Percentiles rank a stretch among this genome's conserved stretches.
Evolutionary conservation across 1,284 basidiomycete genomes (phyloP).

Genomic region (Thelephora terrestris): DNA sequence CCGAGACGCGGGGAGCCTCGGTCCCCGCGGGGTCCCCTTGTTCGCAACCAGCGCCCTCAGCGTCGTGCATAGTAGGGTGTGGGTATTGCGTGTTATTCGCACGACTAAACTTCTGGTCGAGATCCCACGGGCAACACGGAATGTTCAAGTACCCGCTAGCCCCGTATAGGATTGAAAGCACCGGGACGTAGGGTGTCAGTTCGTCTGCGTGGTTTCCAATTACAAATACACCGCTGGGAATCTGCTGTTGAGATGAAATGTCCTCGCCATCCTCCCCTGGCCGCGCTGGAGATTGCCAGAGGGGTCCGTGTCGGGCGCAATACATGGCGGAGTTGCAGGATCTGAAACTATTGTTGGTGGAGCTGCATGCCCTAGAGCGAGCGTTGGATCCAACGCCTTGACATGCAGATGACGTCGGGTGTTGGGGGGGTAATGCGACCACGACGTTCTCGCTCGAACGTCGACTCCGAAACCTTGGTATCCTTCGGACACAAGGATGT

Average conservation of each 20-base stretch:
- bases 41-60: conserved; percentile 1
- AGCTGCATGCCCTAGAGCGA: neutral
- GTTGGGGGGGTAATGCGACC: conserved; percentile 59
- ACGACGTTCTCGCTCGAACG: conserved; percentile 58
- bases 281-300: neutral
- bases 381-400: conserved; percentile 55
- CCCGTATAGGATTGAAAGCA: conserved; percentile 50
- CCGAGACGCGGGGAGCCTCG: too few species aligned
- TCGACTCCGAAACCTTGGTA: conserved; percentile 82
- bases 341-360: neutral
- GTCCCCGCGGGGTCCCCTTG: conserved; percentile 24
- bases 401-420: conserved; percentile 55
- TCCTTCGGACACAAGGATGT: conserved; percentile 78
- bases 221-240: conserved; percentile 53
- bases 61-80: conserved; percentile 16
- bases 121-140: conserved; percentile 82
- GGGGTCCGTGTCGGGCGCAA: neutral
- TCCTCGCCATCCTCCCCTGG: neutral
- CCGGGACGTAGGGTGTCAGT: conserved; percentile 82
- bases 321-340: neutral
- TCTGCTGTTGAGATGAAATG: conserved; percentile 12
- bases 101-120: conserved; percentile 55
- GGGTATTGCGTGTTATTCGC: conserved; percentile 29
- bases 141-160: conserved; percentile 80
- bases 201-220: conserved; percentile 97